These are phyloP conservation scores for Colletotrichum truncatum DNA, from an alignment of 2,329 filamentous ascomycete genomes.

Conservation along the genomic window DNA sequence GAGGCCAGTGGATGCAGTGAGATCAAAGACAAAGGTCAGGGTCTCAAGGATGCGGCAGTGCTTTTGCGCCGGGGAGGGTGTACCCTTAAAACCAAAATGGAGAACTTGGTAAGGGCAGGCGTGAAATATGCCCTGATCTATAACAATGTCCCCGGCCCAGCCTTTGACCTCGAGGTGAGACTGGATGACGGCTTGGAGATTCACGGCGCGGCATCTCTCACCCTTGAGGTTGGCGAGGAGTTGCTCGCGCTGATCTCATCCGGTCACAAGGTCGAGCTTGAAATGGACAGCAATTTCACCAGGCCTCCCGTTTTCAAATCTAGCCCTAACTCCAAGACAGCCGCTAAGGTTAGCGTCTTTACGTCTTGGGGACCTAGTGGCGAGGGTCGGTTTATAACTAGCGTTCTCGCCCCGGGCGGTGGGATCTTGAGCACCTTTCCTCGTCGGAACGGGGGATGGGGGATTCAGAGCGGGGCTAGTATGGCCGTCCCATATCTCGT, in stretches of 20 bases:
- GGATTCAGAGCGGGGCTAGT: conserved; percentile 63
- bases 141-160: not conserved
- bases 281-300: not conserved
- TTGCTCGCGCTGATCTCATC: not conserved
- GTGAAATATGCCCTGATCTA: not conserved
- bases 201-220: not conserved
- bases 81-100: not conserved
- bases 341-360: conserved; percentile 60
- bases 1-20: no score
- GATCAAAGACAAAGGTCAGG: no score
- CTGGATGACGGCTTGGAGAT: not conserved
- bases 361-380: conserved; percentile 70
- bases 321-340: conserved; percentile 39
- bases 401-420: conserved; percentile 63
- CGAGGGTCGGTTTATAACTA: conserved; percentile 65
- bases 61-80: not conserved
- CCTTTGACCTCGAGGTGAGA: not conserved
- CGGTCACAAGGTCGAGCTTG: not conserved
- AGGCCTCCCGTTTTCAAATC: not conserved
- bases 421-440: conserved; percentile 68
- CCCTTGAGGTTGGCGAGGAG: not conserved
- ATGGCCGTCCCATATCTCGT: conserved; percentile 68
- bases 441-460: conserved; percentile 54
- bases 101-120: not conserved
- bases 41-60: no score